Evolutionary conservation across 345 rosid species (phyloP), one percentile per base, ranked within the genome.

Genomic region (Arabidopsis suecica): DNA sequence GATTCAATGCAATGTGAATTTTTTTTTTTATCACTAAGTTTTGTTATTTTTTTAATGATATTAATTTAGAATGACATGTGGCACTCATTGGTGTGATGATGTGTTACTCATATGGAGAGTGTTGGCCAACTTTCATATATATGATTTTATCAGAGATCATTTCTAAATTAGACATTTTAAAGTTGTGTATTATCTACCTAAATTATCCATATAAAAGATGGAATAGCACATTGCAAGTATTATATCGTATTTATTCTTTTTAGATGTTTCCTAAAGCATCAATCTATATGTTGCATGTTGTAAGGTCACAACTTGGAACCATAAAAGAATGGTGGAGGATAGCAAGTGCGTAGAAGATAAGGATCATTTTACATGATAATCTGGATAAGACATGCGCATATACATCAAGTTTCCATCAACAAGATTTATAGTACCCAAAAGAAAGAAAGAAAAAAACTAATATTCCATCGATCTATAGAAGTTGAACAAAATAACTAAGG

Each of bases 271-370:
- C 23, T 40, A 53, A 37, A 61, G 74, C 53, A 68, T 64, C 37
- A 30, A 22, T 60, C 61, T 53, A 34, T 62, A 69, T 61, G 58
- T 76, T 69, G 44, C 58, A 54, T 42, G 55, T 63, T 63, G 71
- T 61, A 34, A 63, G 66, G 71, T 63, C 71, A 18, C 28, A 59
- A 69, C 42, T 47, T 32, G 61, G 45, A 55, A 70, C 54, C 28
- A 44, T 57, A 70, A 70, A 77, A 62, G 71, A 63, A 77, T 70
- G 71, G 80, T 76, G 75, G 75, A 69, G 80, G 44, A 54, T 45
- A 62, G 61, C 44, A 30, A 75, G 73, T 51, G 45, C 36, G 25
- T 48, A 9, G 69, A 75, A 50, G 74, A 75, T 75, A 61, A 68
- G 61, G 73, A 68, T 68, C 74, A 14, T 14, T 50, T 22, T 50